A percentile compares a stretch with the other conserved stretches of the same genome.
Evolutionary conservation across 2,329 filamentous ascomycete genomes (phyloP).

Genomic region (Penicillium palitans): DNA sequence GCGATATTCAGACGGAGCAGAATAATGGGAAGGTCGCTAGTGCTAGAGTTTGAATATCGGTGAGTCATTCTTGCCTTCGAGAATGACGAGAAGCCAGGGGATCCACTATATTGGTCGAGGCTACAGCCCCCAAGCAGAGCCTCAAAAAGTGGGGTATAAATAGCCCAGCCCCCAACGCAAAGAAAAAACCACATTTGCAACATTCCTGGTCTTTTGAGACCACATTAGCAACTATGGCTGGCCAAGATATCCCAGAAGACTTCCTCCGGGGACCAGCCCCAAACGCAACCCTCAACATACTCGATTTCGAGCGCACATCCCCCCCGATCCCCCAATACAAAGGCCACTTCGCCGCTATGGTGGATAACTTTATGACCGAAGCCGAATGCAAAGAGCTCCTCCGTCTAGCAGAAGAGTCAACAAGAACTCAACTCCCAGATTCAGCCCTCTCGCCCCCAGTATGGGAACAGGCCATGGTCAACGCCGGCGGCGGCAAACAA

Average conservation of each 20-base stretch:
- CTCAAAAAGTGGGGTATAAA: background rate
- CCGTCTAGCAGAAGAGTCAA: conserved; percentile 52
- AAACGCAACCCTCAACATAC: conserved; percentile 49
- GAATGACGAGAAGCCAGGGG: background rate
- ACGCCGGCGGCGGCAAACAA: conserved; percentile 63
- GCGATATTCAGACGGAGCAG: no score
- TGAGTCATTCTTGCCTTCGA: background rate
- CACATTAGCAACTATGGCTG: background rate
- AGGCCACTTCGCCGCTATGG: conserved; percentile 58
- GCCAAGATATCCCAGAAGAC: conserved; percentile 9
- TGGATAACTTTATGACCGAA: conserved; percentile 64
- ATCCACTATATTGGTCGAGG: background rate
- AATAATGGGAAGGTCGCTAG: background rate
- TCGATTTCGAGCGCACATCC: conserved; percentile 56
- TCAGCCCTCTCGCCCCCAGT: conserved; percentile 30
- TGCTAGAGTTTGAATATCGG: background rate
- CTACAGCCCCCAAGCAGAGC: background rate
- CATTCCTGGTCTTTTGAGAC: background rate
- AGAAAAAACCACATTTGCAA: background rate
- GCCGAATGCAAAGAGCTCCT: conserved; percentile 63
- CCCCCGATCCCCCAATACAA: conserved; percentile 54
- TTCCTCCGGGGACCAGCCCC: conserved; percentile 38
- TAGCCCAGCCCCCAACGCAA: background rate
- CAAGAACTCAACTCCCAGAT: conserved; percentile 9
- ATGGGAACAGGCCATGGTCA: conserved; percentile 71